Percentiles rank a stretch among this genome's conserved stretches.
phyloP scores from a whole-genome alignment of 768 basidiomycete genomes.

The Daedalea quercina region DNA sequence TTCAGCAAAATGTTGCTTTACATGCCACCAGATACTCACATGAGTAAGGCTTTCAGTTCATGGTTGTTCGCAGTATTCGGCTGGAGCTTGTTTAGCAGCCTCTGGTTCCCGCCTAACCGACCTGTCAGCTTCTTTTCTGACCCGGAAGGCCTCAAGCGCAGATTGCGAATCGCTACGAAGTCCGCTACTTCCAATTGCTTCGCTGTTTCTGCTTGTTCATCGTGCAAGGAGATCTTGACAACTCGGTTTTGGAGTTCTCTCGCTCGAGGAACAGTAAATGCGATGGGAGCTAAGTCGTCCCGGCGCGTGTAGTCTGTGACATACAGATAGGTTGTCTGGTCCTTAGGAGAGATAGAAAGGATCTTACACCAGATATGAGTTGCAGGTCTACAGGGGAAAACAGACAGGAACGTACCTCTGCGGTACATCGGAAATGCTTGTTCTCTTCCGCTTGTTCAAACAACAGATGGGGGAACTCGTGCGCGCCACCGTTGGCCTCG shows the following conservation, averaged over 20 bases:
- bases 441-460: slow-evolving; percentile 40
- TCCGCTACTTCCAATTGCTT: slow-evolving; percentile 33
- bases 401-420: slow-evolving; percentile 51
- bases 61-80: slow-evolving; percentile 28
- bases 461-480: slow-evolving; percentile 36
- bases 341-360: slow-evolving; percentile 32
- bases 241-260: slow-evolving; percentile 42
- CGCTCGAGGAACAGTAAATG: slow-evolving; percentile 31
- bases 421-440: slow-evolving; percentile 46
- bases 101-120: slow-evolving; percentile 40
- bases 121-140: slow-evolving; percentile 30
- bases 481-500: slow-evolving; percentile 18
- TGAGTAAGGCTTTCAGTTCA: slow-evolving; percentile 34
- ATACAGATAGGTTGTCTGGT: slow-evolving; percentile 36
- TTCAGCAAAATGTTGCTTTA: neutral
- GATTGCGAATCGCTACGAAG: slow-evolving; percentile 41
- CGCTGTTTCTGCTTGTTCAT: slow-evolving; percentile 37
- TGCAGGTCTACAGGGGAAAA: neutral
- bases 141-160: slow-evolving; percentile 38
- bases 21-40: slow-evolving; percentile 24
- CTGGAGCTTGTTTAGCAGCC: slow-evolving; percentile 39
- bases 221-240: slow-evolving; percentile 45
- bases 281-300: slow-evolving; percentile 29
- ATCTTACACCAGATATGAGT: slow-evolving; percentile 30
- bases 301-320: slow-evolving; percentile 64